A percentile compares a stretch with the other conserved stretches of the same genome.
These are phyloP conservation scores for Aquilaria sinensis DNA, from an alignment of 345 rosid genomes.

Conservation along the genomic window DNA sequence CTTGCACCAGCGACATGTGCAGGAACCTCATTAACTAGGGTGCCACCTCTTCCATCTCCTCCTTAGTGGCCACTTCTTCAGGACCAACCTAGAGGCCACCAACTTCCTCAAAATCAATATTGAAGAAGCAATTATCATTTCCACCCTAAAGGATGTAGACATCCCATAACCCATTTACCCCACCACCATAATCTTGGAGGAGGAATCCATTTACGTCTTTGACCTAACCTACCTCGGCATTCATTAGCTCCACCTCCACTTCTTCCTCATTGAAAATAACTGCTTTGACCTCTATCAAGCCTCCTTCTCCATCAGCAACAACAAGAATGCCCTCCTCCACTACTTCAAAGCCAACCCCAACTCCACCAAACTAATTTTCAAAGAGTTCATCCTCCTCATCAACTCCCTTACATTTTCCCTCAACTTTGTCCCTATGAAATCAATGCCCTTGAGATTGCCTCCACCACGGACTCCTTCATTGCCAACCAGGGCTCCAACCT, in stretches of 20 bases:
- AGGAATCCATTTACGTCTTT: slow-evolving; percentile 50
- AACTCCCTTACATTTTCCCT: slow-evolving; percentile 42
- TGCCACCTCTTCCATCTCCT: slow-evolving; percentile 25
- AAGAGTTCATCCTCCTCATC: slow-evolving; percentile 56
- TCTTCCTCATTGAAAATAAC: neutral
- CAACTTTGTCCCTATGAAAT: slow-evolving; percentile 45
- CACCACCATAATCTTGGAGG: slow-evolving; percentile 45
- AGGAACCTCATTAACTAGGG: slow-evolving; percentile 59
- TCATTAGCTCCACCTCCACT: neutral
- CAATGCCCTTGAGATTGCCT: slow-evolving; percentile 64
- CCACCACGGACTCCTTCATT: slow-evolving; percentile 54
- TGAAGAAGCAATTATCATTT: slow-evolving; percentile 33
- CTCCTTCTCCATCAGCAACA: neutral
- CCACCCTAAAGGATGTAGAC: slow-evolving; percentile 40
- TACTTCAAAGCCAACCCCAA: slow-evolving; percentile 9
- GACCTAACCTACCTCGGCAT: slow-evolving; percentile 26
- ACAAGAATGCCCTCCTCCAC: neutral
- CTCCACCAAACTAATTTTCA: slow-evolving; percentile 27
- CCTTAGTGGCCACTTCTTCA: slow-evolving; percentile 54
- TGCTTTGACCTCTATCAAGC: neutral
- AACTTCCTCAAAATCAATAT: slow-evolving; percentile 26
- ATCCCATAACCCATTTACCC: slow-evolving; percentile 50
- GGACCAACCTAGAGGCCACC: slow-evolving; percentile 45
- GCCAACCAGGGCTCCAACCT: slow-evolving; percentile 38
- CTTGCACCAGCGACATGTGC: slow-evolving; percentile 38